Evolutionary conservation across 164 flowering plant genomes (phyloP).

Genomic region (Warburgia ugandensis): DNA sequence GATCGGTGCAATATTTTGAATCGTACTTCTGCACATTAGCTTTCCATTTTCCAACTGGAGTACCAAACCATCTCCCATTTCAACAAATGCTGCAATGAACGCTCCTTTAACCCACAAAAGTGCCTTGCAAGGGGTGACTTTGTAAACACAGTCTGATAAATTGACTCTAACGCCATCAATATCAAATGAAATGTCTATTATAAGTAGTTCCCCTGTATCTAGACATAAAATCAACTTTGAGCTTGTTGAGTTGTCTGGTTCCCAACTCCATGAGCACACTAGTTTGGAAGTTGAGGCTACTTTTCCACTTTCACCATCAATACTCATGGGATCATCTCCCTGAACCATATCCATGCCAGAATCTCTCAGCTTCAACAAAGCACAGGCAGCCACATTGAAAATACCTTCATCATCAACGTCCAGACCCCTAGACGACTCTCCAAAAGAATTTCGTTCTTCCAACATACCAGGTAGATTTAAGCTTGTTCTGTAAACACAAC

Average conservation of each 20-base stretch:
- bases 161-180: slow-evolving; percentile 39
- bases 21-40: slow-evolving; percentile 44
- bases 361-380: slow-evolving; percentile 70
- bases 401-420: slow-evolving; percentile 81
- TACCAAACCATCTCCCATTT: slow-evolving; percentile 95
- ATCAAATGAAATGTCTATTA: slow-evolving; percentile 49
- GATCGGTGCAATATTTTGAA: slow-evolving; percentile 89
- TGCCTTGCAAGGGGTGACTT: slow-evolving; percentile 57
- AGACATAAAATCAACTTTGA: slow-evolving; percentile 64
- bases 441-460: slow-evolving; percentile 44
- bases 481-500: slow-evolving; percentile 49
- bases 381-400: slow-evolving; percentile 86
- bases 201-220: slow-evolving; percentile 69
- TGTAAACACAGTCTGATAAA: slow-evolving; percentile 68
- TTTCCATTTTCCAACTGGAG: slow-evolving; percentile 56
- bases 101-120: slow-evolving; percentile 80
- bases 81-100: slow-evolving; percentile 63
- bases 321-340: slow-evolving; percentile 77
- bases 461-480: slow-evolving; percentile 32
- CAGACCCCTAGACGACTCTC: slow-evolving; percentile 45
- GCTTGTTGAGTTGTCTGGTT: slow-evolving; percentile 33
- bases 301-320: slow-evolving; percentile 44
- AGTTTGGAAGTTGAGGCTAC: slow-evolving; percentile 24
- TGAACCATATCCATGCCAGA: slow-evolving; percentile 32
- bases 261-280: slow-evolving; percentile 94